These are phyloP conservation scores for Tylopilus rubrobrunneus DNA, from an alignment of 768 basidiomycete genomes.

Conservation along the genomic window DNA sequence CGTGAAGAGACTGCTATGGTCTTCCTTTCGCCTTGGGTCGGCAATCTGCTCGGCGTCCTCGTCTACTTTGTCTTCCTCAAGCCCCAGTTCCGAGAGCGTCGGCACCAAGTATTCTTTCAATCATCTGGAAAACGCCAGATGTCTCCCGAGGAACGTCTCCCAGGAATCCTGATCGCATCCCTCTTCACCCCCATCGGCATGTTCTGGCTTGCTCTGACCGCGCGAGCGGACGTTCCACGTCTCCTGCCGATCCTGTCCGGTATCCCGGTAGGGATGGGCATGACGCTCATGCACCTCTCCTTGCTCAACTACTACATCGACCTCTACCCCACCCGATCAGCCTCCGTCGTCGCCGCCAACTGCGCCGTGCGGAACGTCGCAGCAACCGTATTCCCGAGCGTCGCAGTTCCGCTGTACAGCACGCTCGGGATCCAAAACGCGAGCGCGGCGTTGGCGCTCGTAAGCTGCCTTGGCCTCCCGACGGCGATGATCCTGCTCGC, in stretches of 20 bases:
- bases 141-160: conserved; percentile 27
- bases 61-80: conserved; percentile 26
- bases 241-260: conserved; percentile 20
- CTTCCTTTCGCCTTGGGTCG: conserved; percentile 25
- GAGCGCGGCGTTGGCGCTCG: conserved; percentile 16
- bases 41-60: conserved; percentile 25
- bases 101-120: conserved; percentile 12
- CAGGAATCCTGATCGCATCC: conserved; percentile 23
- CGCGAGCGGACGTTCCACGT: conserved; percentile 8
- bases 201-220: conserved; percentile 26
- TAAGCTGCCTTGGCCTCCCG: conserved; percentile 26
- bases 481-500: conserved; percentile 16
- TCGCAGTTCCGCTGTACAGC: conserved; percentile 24
- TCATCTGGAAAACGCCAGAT: conserved; percentile 23
- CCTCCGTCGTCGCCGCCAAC: conserved; percentile 28
- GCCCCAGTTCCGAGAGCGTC: conserved; percentile 15
- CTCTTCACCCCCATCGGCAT: conserved; percentile 27
- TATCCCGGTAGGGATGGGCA: conserved; percentile 26
- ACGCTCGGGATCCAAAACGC: conserved; percentile 17
- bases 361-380: conserved; percentile 21
- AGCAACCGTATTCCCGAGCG: conserved; percentile 21
- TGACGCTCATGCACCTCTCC: conserved; percentile 28
- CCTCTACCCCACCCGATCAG: conserved; percentile 28
- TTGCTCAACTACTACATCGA: conserved; percentile 30
- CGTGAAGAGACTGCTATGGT: conserved; percentile 22